phyloP scores from a whole-genome alignment of 495 filamentous ascomycete genomes.

The Penicillium longicatenatum region DNA sequence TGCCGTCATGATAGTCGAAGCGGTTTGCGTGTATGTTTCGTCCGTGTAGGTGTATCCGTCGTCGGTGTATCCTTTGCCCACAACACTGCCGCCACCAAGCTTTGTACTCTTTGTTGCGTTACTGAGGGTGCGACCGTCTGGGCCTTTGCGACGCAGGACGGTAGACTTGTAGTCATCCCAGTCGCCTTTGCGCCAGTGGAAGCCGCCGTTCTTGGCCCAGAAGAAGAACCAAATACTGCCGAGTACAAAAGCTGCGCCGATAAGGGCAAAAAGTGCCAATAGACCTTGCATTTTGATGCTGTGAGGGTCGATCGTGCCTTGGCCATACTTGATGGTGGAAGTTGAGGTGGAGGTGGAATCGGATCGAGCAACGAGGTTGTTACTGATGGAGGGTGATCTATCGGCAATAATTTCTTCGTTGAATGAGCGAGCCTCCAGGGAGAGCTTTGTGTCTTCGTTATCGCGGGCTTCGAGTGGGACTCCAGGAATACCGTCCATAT shows the following conservation, averaged over 20 bases:
- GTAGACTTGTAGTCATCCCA: slow-evolving; percentile 99
- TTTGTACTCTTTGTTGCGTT: slow-evolving; percentile 80
- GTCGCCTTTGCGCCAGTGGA: slow-evolving; percentile 78
- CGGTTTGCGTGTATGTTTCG: slow-evolving; percentile 38
- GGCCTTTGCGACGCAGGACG: slow-evolving; percentile 87
- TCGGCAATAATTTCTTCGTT: slow-evolving; percentile 7
- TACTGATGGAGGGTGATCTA: slow-evolving; percentile 10
- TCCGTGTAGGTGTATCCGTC: slow-evolving; percentile 55
- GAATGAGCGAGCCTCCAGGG: not conserved
- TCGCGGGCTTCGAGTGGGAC: not conserved
- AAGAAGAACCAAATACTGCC: slow-evolving; percentile 95
- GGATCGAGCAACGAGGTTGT: slow-evolving; percentile 25
- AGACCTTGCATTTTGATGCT: slow-evolving; percentile 82
- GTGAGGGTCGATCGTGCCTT: slow-evolving; percentile 62
- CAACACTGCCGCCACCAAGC: slow-evolving; percentile 76
- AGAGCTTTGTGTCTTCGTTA: not conserved
- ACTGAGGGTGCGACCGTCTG: slow-evolving; percentile 78
- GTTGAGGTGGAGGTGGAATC: slow-evolving; percentile 24
- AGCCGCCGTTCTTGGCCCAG: slow-evolving; percentile 95
- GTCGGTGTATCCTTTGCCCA: slow-evolving; percentile 63
- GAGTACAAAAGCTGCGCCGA: slow-evolving; percentile 77
- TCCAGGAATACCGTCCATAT: not conserved
- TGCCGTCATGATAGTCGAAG: slow-evolving; percentile 40
- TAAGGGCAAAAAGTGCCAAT: slow-evolving; percentile 80
- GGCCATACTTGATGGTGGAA: slow-evolving; percentile 33